A percentile compares a stretch with the other conserved stretches of the same genome.
These are phyloP conservation scores for Pichia scutulata DNA, from an alignment of 805 yeast species.

Conservation along the genomic window DNA sequence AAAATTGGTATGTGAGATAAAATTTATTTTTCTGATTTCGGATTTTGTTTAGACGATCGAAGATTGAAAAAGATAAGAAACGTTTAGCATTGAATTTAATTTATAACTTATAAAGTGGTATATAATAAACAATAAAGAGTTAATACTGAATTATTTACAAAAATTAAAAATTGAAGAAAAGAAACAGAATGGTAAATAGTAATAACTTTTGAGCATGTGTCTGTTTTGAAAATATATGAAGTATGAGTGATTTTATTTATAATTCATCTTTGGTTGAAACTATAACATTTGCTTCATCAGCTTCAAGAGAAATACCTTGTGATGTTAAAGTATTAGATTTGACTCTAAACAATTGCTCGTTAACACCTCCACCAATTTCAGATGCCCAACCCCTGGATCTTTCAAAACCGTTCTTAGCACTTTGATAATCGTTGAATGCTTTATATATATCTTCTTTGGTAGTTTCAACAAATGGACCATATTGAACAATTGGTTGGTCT, in stretches of 20 bases:
- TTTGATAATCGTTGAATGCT: constrained; percentile 68
- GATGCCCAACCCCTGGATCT: constrained; percentile 54
- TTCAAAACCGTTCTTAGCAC: constrained; percentile 62
- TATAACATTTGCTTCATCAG: constrained; percentile 9
- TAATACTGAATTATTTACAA: no score
- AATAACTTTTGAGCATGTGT: no score
- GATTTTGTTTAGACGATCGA: neutral
- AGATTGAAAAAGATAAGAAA: neutral
- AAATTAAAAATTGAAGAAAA: no score
- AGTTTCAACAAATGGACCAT: constrained; percentile 88
- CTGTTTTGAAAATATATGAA: neutral
- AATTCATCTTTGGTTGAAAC: constrained; percentile 16
- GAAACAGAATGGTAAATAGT: neutral
- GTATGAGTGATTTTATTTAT: constrained; percentile 6
- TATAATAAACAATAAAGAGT: no score
- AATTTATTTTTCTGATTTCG: neutral
- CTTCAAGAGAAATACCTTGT: constrained; percentile 4
- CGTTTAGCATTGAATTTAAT: no score
- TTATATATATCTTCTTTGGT: constrained; percentile 55
- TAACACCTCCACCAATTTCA: constrained; percentile 30
- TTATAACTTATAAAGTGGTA: no score
- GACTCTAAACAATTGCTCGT: constrained; percentile 19
- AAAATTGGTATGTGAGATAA: neutral
- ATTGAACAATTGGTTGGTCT: constrained; percentile 72
- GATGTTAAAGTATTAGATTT: constrained; percentile 15